A percentile compares a stretch with the other conserved stretches of the same genome.
These are phyloP conservation scores for Lagenaria siceraria DNA, from an alignment of 306 rosid species.

Conservation along the genomic window DNA sequence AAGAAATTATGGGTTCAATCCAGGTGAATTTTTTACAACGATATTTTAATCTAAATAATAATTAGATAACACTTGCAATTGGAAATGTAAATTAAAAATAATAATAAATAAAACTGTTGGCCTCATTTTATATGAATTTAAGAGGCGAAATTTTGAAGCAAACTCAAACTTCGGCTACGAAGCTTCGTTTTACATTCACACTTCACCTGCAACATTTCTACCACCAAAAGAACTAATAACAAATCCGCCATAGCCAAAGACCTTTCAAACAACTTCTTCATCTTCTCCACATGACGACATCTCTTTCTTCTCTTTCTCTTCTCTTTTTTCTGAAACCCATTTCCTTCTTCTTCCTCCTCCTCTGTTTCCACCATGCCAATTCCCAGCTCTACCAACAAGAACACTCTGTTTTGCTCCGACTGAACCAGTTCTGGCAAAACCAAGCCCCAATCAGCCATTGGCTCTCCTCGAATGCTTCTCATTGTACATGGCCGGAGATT, in stretches of 20 bases:
- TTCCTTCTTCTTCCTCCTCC: slow-evolving; percentile 10
- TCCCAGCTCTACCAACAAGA: slow-evolving; percentile 37
- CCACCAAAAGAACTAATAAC: neutral
- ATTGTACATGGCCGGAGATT: slow-evolving; percentile 49
- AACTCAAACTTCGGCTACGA: neutral
- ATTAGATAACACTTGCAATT: no score
- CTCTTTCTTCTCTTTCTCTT: neutral
- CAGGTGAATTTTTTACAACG: no score
- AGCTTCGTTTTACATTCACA: neutral
- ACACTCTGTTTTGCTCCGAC: slow-evolving; percentile 24
- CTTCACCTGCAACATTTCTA: neutral
- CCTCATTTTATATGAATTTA: no score
- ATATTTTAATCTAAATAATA: no score
- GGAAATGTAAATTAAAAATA: no score
- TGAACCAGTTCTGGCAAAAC: slow-evolving; percentile 29
- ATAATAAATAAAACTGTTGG: no score
- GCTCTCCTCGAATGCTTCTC: slow-evolving; percentile 33
- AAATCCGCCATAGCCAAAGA: neutral
- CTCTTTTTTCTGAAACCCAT: neutral
- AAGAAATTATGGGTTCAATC: no score
- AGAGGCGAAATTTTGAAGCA: neutral
- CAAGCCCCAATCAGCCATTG: slow-evolving; percentile 33
- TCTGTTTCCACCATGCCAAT: slow-evolving; percentile 13
- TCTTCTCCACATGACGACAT: neutral
- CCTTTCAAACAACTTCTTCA: neutral